Conservation (phyloP, 2,329 filamentous ascomycete species). For the Penicillium sp. region DNA sequence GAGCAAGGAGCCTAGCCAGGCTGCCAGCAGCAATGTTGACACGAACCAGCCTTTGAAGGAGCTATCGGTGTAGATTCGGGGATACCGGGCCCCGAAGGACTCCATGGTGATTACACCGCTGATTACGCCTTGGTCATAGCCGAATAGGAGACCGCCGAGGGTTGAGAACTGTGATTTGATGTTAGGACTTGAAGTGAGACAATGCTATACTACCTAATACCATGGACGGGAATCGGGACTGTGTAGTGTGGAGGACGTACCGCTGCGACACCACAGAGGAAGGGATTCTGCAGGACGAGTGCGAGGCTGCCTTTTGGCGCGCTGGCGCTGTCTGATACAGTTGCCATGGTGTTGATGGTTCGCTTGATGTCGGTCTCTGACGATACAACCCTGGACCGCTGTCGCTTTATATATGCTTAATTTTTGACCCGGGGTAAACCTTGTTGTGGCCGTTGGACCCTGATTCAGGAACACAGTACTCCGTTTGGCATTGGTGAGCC, state of each 20-base stretch:
- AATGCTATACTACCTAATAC: no score
- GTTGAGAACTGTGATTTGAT: constrained; percentile 37
- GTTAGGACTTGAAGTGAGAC: no score
- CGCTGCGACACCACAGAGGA: constrained; percentile 45
- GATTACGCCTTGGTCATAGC: constrained; percentile 51
- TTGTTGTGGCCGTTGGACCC: neutral
- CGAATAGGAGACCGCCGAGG: constrained; percentile 46
- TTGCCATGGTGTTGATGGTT: constrained; percentile 18
- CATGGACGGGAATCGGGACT: no score
- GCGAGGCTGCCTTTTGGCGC: constrained; percentile 25
- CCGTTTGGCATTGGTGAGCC: constrained; percentile 7
- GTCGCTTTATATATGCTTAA: constrained; percentile 6
- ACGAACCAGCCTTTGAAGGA: constrained; percentile 54
- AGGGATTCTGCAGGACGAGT: constrained; percentile 41
- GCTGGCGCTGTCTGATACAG: constrained; percentile 10
- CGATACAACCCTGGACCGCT: no score
- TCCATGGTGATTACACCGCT: constrained; percentile 49
- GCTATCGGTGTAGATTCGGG: constrained; percentile 43
- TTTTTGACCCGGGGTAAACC: neutral
- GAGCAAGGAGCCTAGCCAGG: constrained; percentile 50
- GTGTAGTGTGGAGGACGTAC: no score
- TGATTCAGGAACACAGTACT: constrained; percentile 20
- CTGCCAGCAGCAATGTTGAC: constrained; percentile 48
- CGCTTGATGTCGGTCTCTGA: neutral
- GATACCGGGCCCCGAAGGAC: constrained; percentile 42